phyloP scores from a whole-genome alignment of 2,329 filamentous ascomycete species.

The Colletotrichum eremochloae region DNA sequence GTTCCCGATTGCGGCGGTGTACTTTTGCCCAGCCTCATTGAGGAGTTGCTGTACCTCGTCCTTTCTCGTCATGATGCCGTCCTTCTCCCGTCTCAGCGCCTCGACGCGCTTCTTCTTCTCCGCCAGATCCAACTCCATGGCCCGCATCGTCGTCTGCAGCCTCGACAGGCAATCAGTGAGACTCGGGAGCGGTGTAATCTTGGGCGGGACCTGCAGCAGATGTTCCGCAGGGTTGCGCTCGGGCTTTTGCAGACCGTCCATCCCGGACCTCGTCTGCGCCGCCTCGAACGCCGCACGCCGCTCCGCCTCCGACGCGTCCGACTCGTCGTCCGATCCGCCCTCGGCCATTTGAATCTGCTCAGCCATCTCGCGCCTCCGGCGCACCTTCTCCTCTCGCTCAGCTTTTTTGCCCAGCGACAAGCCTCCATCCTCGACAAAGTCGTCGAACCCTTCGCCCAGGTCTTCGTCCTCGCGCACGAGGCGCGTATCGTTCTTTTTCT shows the following conservation, averaged over 20 bases:
- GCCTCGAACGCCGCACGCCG: constrained; percentile 87
- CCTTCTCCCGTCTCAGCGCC: constrained; percentile 76
- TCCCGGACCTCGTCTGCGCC: constrained; percentile 87
- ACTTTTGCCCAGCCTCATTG: constrained; percentile 81
- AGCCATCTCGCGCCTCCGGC: constrained; percentile 82
- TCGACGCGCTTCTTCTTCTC: constrained; percentile 74
- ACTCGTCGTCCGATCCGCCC: constrained; percentile 71
- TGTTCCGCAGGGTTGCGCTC: constrained; percentile 55
- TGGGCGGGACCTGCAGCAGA: constrained; percentile 73
- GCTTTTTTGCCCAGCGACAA: constrained; percentile 84
- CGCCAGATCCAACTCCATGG: constrained; percentile 74
- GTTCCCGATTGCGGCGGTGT: constrained; percentile 59
- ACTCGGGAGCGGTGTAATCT: constrained; percentile 82
- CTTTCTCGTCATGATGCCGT: constrained; percentile 77
- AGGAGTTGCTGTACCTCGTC: constrained; percentile 84
- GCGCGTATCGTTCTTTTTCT: constrained; percentile 72
- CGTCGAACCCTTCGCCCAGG: constrained; percentile 92
- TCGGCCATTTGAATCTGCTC: constrained; percentile 87
- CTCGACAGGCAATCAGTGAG: constrained; percentile 75
- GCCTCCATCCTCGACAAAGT: constrained; percentile 87
- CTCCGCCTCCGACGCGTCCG: constrained; percentile 78
- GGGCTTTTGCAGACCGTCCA: constrained; percentile 75
- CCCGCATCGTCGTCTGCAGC: constrained; percentile 71
- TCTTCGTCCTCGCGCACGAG: constrained; percentile 91
- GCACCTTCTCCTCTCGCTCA: constrained; percentile 76